phyloP scores from a whole-genome alignment of 2,329 filamentous ascomycete genomes.

The Pestalotiopsis sp. region DNA sequence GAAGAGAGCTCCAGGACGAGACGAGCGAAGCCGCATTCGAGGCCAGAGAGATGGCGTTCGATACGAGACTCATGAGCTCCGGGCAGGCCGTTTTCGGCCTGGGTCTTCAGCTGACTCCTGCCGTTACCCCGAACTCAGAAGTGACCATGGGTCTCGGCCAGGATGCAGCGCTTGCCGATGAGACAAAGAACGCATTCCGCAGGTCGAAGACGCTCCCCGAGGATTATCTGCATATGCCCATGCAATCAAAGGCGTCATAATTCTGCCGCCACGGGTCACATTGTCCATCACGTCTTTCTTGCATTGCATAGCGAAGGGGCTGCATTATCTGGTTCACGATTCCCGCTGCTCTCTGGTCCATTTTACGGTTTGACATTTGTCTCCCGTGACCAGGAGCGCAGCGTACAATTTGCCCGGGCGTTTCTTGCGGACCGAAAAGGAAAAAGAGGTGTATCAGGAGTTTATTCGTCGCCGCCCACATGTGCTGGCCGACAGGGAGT shows the following conservation, averaged over 20 bases:
- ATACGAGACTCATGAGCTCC: constrained; percentile 39
- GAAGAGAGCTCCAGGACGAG: constrained; percentile 33
- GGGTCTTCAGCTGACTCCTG: constrained; percentile 43
- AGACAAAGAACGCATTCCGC: constrained; percentile 26
- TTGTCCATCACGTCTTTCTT: constrained; percentile 9
- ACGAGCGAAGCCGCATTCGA: constrained; percentile 21
- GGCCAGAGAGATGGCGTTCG: constrained; percentile 12
- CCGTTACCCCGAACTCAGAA: constrained; percentile 39
- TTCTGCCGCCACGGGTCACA: background rate
- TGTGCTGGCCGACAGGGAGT: background rate
- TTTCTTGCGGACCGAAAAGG: background rate
- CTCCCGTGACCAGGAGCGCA: background rate
- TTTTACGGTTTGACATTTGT: background rate
- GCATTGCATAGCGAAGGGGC: constrained; percentile 17
- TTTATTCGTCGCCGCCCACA: background rate
- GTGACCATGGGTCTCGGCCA: constrained; percentile 23
- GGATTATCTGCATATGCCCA: constrained; percentile 26
- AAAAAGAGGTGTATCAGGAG: background rate
- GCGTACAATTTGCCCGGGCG: background rate
- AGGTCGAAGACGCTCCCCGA: constrained; percentile 19
- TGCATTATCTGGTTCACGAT: constrained; percentile 6
- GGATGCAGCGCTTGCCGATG: constrained; percentile 19
- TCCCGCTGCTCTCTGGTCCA: background rate
- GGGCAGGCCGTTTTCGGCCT: constrained; percentile 41
- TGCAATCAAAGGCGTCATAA: background rate